Percentiles rank a stretch among this genome's conserved stretches.
Evolutionary conservation across 2,329 filamentous ascomycete species (phyloP).

Genomic region (Acrocalymma vagum): DNA sequence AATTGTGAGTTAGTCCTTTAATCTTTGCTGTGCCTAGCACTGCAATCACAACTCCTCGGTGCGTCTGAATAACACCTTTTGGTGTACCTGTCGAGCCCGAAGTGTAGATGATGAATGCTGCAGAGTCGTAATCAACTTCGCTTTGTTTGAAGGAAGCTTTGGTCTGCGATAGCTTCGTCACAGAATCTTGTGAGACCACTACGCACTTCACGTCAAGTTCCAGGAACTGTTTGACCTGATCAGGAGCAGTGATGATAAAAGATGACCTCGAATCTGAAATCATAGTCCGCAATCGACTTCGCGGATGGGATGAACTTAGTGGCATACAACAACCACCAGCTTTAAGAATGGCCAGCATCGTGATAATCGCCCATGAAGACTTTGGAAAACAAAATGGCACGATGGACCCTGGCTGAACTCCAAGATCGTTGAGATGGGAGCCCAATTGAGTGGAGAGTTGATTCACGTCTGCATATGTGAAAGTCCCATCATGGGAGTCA

Average conservation of each 20-base stretch:
- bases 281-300: conserved; percentile 46
- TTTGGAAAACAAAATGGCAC: conserved; percentile 51
- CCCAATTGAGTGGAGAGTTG: conserved; percentile 32
- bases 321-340: conserved; percentile 46
- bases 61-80: conserved; percentile 43
- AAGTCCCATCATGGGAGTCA: conserved; percentile 42
- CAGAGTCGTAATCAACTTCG: conserved; percentile 24
- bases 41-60: conserved; percentile 38
- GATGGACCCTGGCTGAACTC: conserved; percentile 39
- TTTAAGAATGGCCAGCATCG: conserved; percentile 49
- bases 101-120: conserved; percentile 42
- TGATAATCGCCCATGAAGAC: conserved; percentile 42
- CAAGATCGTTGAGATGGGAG: conserved; percentile 38
- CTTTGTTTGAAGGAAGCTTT: conserved; percentile 43
- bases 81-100: conserved; percentile 42
- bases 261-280: conserved; percentile 48
- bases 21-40: conserved; percentile 38
- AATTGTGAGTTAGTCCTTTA: conserved; percentile 24
- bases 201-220: conserved; percentile 51
- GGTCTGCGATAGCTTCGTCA: too few relatives aligned
- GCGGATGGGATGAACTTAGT: conserved; percentile 47
- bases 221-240: conserved; percentile 51
- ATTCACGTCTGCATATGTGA: conserved; percentile 42
- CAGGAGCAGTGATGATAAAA: conserved; percentile 50
- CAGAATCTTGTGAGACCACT: too few relatives aligned